A percentile compares a stretch with the other conserved stretches of the same genome.
These are phyloP conservation scores for Candida stauntonica DNA, from an alignment of 805 yeast genomes.

Conservation along the genomic window DNA sequence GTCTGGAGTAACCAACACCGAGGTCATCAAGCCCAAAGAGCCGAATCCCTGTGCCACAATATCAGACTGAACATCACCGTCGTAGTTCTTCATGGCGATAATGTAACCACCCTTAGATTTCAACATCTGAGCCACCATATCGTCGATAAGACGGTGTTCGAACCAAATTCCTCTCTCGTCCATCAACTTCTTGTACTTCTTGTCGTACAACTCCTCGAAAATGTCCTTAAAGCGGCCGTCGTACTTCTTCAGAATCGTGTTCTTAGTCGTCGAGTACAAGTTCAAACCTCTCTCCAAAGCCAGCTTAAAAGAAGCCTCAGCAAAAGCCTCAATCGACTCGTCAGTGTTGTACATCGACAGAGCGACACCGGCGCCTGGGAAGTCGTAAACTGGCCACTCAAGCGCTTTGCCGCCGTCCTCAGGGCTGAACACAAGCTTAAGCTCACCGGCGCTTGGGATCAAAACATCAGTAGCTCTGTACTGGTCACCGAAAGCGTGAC, in stretches of 20 bases:
- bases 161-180: conserved; percentile 87
- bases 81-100: conserved; percentile 96
- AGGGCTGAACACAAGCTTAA: conserved; percentile 75
- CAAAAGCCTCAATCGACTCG: conserved; percentile 85
- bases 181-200: conserved; percentile 63
- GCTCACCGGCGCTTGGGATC: conserved; percentile 72
- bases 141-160: conserved; percentile 95
- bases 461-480: conserved; percentile 89
- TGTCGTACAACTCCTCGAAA: conserved; percentile 75
- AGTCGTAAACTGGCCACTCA: conserved; percentile 62
- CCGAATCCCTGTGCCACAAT: conserved; percentile 98
- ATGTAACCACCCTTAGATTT: conserved; percentile 93
- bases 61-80: conserved; percentile 96
- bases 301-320: conserved; percentile 86
- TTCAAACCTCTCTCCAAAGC: conserved; percentile 78
- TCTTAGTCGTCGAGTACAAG: conserved; percentile 85
- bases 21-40: conserved; percentile 94
- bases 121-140: conserved; percentile 98
- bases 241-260: conserved; percentile 89
- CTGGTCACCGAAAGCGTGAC: conserved; percentile 97
- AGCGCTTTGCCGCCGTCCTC: conserved; percentile 50
- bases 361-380: conserved; percentile 67
- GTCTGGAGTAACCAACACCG: conserved; percentile 94
- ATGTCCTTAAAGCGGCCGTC: conserved; percentile 96
- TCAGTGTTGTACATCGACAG: conserved; percentile 95